Base-by-base conservation (phyloP, 371 early-diverging fungal genomes). In the Blastocladiella emersonii region DNA sequence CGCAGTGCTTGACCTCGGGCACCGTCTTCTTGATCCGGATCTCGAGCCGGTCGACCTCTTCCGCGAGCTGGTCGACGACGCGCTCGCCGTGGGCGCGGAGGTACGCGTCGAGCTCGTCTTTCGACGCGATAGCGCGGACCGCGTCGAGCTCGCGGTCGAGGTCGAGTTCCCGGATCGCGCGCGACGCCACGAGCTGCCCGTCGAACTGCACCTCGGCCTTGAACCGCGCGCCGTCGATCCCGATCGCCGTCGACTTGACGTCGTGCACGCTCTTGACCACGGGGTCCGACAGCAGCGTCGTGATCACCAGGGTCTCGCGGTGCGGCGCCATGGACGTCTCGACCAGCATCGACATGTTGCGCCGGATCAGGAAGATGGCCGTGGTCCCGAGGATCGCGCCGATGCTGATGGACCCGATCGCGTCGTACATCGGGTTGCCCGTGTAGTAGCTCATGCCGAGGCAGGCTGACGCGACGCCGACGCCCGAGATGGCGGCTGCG, bases 201-300 rank as follows among this genome's bases (percentile, higher is more conserved):
- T 75, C 73, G 56, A 73, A 75, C 17, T 73, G 68, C 25, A 62
- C 45, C 41, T 62, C 57, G 30, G 57, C 62, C 32, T 62, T 51
- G 41, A 62, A 62, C 37, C 45, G 32, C 35, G 67, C 71, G 65
- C 67, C 69, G 8, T 77, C 76, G 7, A 70, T 65, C 27, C 76
- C 76, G n/a, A 77, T 57, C 27, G 68, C 59, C 17, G 78, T 75
- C 10, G 78, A 68, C 62, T 77, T 77, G 13, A 77, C 74, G 61
- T 77, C 78, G 41, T 77, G 76, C 30, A 77, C 70, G 0, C 69
- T 68, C 48, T 67, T 71, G 39, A 34, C 44, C 1, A 77, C 66
- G 5, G 78, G 76, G 71, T 77, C 78, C 10, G 53, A 21, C 48
- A 71, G 72, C 61, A 77, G 57, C 32, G 72, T 61, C 41, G 43